Base-by-base conservation (phyloP, 2,329 filamentous ascomycete species). In the Fusarium napiforme region DNA sequence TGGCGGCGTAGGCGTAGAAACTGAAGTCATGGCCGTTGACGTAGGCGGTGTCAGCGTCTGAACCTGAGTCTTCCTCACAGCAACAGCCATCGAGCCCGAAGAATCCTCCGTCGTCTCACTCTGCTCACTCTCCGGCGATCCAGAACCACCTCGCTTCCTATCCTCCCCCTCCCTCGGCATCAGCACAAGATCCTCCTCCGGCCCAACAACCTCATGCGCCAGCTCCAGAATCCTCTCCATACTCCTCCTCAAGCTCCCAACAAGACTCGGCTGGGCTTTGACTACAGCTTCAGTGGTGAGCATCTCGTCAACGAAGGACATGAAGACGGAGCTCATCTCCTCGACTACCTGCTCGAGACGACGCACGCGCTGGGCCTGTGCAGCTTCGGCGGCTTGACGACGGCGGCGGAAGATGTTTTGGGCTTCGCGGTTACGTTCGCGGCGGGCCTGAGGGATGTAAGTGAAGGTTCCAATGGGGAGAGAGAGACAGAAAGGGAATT, bases 291-390 rank as follows among this genome's bases (percentile, higher is more conserved):
- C 74, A 9, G 69, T 75, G n/a, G 67, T 74, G 43, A 79, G 76
- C 64, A 79, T 69, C 58, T 79, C 78, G 57, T 79, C 77, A 7
- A 78, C 77, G 15, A 79, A 78, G 2, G 64, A 64, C 69, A 78
- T 76, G 56, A 79, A 78, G 39, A 79, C 59, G 32, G 73, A 75
- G 66, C 78, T 78, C 78, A 79, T 79, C 59, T 79, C 78, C 57
- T 79, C 78, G 9, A 79, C 69, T 0, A 79, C 71, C 15, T 77
- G 75, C 39, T 79, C 78, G 4, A 79, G 69, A 14, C 77, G 76
- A 18, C 70, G 64, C 34, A 79, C 73, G 21, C 76, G 75, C 55
- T 76, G 71, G 23, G 68, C 67, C 62, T 79, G 78, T 21, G 75
- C 75, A 10, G 71, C 76, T 34, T 79, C 78, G 16, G 78, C 78